These are phyloP conservation scores for Blastobotrys arbuscula DNA, from an alignment of 1,139 yeast genomes.

Conservation along the genomic window DNA sequence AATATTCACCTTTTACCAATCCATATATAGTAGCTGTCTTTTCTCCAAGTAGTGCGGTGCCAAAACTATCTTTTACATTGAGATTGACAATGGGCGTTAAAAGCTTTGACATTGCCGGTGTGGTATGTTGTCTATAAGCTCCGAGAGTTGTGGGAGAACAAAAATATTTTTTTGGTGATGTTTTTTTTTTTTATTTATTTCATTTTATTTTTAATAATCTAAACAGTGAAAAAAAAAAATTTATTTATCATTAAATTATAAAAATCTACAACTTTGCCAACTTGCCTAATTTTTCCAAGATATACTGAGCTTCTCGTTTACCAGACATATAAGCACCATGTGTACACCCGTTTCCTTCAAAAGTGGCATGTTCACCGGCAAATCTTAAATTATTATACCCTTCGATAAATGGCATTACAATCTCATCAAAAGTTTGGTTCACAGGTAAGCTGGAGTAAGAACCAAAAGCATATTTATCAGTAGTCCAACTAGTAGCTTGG, in stretches of 20 bases:
- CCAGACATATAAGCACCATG: constrained; percentile 82
- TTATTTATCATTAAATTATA: neutral
- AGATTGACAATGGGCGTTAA: constrained; percentile 6
- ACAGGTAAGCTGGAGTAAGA: constrained; percentile 66
- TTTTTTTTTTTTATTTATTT: no score
- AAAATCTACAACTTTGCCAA: neutral
- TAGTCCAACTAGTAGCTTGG: constrained; percentile 63
- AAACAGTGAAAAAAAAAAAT: neutral
- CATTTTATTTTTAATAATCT: neutral
- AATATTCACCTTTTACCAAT: constrained; percentile 13
- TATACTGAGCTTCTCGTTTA: constrained; percentile 52
- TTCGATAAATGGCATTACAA: constrained; percentile 49
- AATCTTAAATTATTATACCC: constrained; percentile 58
- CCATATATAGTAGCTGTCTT: neutral
- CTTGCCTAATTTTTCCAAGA: constrained; percentile 16
- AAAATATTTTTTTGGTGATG: neutral
- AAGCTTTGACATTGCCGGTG: neutral
- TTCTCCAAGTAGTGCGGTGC: constrained; percentile 2
- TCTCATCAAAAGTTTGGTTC: constrained; percentile 61
- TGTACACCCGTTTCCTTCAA: constrained; percentile 75
- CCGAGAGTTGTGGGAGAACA: neutral
- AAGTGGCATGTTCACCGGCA: constrained; percentile 76
- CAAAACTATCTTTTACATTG: constrained; percentile 1
- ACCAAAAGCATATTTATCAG: constrained; percentile 63
- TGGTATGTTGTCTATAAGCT: neutral